Conservation (phyloP, 2,329 filamentous ascomycete genomes). For the Botrytis sinoallii region DNA sequence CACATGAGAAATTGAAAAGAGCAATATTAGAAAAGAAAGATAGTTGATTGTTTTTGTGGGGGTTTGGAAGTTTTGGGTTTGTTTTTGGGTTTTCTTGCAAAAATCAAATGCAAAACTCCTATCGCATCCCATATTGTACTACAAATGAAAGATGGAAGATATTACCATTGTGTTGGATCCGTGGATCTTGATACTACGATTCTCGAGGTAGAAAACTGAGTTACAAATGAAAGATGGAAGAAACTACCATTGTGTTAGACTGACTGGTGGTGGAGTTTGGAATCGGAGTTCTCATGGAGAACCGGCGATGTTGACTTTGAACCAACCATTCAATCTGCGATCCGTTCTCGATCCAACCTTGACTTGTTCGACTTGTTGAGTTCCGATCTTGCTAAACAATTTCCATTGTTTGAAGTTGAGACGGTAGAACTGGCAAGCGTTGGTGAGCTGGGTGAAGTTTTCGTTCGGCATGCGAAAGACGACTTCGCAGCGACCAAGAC, state of each 20-base stretch:
- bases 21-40: background rate
- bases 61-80: background rate
- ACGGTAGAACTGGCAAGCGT: background rate
- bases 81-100: background rate
- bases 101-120: background rate
- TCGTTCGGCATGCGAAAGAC: background rate
- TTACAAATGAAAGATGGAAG: background rate
- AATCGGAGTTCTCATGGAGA: background rate
- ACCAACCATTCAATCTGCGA: background rate
- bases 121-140: background rate
- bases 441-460: background rate
- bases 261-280: no score
- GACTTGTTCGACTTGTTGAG: background rate
- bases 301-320: background rate
- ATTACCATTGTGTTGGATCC: background rate
- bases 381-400: background rate
- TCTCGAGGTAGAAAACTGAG: background rate
- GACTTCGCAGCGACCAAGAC: background rate
- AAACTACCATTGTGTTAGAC: background rate
- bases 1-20: background rate
- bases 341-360: background rate
- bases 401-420: background rate
- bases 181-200: background rate
- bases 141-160: background rate
- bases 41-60: background rate